phyloP scores from a whole-genome alignment of 768 basidiomycete species.

The Clitopilus passeckerianus region DNA sequence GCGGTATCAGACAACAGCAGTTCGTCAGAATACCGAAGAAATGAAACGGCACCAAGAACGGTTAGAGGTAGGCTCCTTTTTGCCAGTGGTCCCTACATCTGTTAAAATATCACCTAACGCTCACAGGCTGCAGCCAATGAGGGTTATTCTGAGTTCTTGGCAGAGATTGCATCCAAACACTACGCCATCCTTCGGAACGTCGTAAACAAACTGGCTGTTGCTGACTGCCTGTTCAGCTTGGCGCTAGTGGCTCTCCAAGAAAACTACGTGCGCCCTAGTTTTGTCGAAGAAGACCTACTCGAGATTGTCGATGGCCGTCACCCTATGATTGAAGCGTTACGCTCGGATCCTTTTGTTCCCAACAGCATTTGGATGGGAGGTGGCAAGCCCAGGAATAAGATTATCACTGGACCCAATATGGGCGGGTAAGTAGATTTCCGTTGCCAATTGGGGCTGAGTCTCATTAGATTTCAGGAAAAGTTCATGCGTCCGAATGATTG shows the following conservation, averaged over 20 bases:
- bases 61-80: constrained; percentile 35
- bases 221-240: constrained; percentile 85
- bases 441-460: neutral
- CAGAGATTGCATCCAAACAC: constrained; percentile 60
- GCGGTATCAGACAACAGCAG: constrained; percentile 74
- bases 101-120: too few relatives aligned
- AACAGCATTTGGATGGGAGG: constrained; percentile 71
- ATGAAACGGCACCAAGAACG: constrained; percentile 72
- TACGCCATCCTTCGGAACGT: constrained; percentile 71
- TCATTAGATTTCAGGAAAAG: constrained; percentile 55
- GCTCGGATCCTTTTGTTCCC: constrained; percentile 79
- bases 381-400: constrained; percentile 46
- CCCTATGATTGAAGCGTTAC: constrained; percentile 84
- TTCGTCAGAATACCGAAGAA: constrained; percentile 58
- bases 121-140: constrained; percentile 57
- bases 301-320: constrained; percentile 85
- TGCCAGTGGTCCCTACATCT: too few relatives aligned
- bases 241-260: constrained; percentile 72
- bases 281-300: constrained; percentile 61
- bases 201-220: constrained; percentile 75
- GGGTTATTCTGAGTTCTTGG: constrained; percentile 65
- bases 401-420: constrained; percentile 87
- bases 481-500: constrained; percentile 75
- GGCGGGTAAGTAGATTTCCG: constrained; percentile 42
- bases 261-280: constrained; percentile 75